A percentile compares a stretch with the other conserved stretches of the same genome.
These are phyloP conservation scores for Pseudoneurospora amorphoporcata DNA, from an alignment of 495 filamentous ascomycete species.

Conservation along the genomic window DNA sequence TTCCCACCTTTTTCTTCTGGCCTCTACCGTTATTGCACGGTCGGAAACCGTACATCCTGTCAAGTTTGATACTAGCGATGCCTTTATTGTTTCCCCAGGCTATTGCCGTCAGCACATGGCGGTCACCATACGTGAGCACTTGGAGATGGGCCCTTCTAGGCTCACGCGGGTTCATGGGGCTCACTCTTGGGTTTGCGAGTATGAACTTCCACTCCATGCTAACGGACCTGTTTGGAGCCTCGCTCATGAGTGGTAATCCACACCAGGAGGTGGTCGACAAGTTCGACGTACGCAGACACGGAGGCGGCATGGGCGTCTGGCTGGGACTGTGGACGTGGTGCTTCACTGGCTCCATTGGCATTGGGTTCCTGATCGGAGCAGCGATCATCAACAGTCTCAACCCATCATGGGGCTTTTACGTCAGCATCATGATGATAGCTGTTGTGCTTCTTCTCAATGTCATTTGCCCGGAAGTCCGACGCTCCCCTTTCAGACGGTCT, in stretches of 20 bases:
- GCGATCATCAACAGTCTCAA: constrained; percentile 47
- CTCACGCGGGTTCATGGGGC: constrained; percentile 51
- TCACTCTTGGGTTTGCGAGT: constrained; percentile 61
- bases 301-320: constrained; percentile 69
- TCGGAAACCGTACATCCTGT: constrained; percentile 61
- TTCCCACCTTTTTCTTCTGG: constrained; percentile 61
- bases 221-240: constrained; percentile 64
- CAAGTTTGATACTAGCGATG: constrained; percentile 53
- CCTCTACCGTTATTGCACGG: constrained; percentile 68
- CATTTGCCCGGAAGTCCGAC: constrained; percentile 53
- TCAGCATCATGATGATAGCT: constrained; percentile 52
- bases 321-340: constrained; percentile 69
- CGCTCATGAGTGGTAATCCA: constrained; percentile 56
- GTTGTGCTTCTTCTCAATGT: constrained; percentile 54
- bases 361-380: constrained; percentile 61
- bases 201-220: constrained; percentile 63
- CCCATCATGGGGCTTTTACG: constrained; percentile 65
- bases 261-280: constrained; percentile 57
- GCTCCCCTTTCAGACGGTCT: constrained; percentile 52
- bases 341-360: constrained; percentile 53
- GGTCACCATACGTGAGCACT: constrained; percentile 45
- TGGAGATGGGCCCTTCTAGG: constrained; percentile 53
- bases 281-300: constrained; percentile 56
- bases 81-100: constrained; percentile 68
- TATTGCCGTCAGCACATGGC: constrained; percentile 40